Conservation (phyloP, 1,284 basidiomycete genomes). For the Cyathus olla region DNA sequence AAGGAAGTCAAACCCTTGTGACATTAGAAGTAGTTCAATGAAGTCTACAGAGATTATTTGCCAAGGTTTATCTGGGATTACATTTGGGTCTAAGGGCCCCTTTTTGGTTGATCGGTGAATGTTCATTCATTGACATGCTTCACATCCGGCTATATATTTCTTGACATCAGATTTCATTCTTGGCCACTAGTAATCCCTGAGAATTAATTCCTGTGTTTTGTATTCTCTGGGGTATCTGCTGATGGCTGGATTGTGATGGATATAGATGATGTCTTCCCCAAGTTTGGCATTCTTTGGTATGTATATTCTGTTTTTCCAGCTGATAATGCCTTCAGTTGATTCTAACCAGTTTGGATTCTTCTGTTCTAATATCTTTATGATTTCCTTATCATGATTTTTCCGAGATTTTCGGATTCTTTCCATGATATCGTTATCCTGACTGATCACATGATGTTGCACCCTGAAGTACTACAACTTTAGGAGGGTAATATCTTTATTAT, state of each 20-base stretch:
- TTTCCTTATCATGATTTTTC: neutral
- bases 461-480: neutral
- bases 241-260: neutral
- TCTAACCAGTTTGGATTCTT: neutral
- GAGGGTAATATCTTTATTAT: neutral
- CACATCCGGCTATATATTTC: constrained; percentile 31
- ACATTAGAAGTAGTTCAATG: neutral
- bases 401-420: neutral
- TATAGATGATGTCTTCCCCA: constrained; percentile 13
- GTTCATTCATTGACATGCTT: constrained; percentile 29
- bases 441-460: neutral
- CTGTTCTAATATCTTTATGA: too few species aligned
- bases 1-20: neutral
- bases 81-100: neutral
- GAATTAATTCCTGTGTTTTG: constrained; percentile 20
- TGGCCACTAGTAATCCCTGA: constrained; percentile 39
- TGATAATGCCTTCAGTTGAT: neutral
- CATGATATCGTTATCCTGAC: neutral
- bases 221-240: constrained; percentile 18
- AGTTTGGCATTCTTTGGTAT: constrained; percentile 6
- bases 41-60: constrained; percentile 1
- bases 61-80: neutral
- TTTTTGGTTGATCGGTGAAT: neutral
- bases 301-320: neutral
- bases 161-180: constrained; percentile 21